A percentile compares a stretch with the other conserved stretches of the same genome.
Conservation (phyloP, 495 filamentous ascomycete species). For the Podospora bellae-mahoneyi region DNA sequence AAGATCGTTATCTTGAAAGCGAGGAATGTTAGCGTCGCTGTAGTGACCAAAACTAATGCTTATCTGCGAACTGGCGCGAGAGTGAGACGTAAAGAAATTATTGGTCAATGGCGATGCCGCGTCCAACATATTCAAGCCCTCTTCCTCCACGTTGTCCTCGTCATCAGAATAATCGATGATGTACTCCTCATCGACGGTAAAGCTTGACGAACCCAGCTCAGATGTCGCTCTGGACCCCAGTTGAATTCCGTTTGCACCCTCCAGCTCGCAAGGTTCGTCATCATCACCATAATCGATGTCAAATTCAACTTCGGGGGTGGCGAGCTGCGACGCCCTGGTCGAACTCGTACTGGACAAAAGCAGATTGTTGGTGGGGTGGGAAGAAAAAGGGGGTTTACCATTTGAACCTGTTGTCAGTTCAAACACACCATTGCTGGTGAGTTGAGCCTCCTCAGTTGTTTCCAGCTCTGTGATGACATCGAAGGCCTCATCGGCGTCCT, state of each 20-base stretch:
- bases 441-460: constrained; percentile 5
- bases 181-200: constrained; percentile 5
- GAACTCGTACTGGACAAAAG: background rate
- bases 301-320: constrained; percentile 2
- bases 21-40: constrained; percentile 23
- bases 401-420: constrained; percentile 17
- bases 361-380: constrained; percentile 9
- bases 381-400: constrained; percentile 27
- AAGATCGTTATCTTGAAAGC: constrained; percentile 24
- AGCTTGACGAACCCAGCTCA: background rate
- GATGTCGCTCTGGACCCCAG: background rate
- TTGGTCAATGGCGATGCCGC: background rate
- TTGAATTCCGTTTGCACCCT: background rate
- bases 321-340: background rate
- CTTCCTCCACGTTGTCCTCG: constrained; percentile 10
- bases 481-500: background rate
- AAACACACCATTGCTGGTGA: constrained; percentile 1
- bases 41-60: constrained; percentile 17
- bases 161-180: constrained; percentile 25
- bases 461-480: background rate
- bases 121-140: constrained; percentile 4
- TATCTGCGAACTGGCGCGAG: constrained; percentile 17
- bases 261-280: constrained; percentile 19
- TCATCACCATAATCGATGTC: constrained; percentile 37
- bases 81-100: constrained; percentile 12